Evolutionary conservation across 768 basidiomycete genomes (phyloP), one percentile per base, ranked within the genome.

Genomic region (Pleurotus tuber-regium): DNA sequence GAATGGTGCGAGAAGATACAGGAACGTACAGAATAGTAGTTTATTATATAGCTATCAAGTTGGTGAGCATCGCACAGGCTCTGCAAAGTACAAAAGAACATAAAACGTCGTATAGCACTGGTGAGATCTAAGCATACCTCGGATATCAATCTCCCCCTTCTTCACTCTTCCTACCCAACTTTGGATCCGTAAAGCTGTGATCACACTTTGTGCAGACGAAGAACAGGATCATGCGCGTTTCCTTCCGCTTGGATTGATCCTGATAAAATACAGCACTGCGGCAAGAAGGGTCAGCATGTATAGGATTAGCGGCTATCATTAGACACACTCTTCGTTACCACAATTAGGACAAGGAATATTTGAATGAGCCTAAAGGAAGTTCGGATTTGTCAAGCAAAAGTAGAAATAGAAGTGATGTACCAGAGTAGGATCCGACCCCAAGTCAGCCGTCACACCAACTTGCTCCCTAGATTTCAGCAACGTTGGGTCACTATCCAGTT

Each of bases 231-330:
- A 96, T 96, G 2, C 89, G 80, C 1, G 96, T 98, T 64, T 96
- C 92, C 61, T 92, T 92, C 50, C 96, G 86, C 65, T 96, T 95
- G 14, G 93, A 97, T 66, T 98, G 96, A 68, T 98, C 96, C 68
- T 98, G 96, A 67, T 89, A 98, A 64, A 90, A 83, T 4, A 98
- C 95, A 44, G 92, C 83, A 63, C 95, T 98, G 61, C n/a, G 55
- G 43, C 40, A 16, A 51, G 18, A 4, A 30, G 14, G 44, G 29
- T 31, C 40, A 18, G 25, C 14, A n/a, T n/a, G n/a, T 38, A 38
- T 11, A 16, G n/a, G 35, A 35, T 24, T 30, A 21, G 30, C 4
- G 23, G 9, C 50, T 35, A 30, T 24, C 19, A 38, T 28, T 39
- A 24, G n/a, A 73, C 87, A 59, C 64, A 93, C 92, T 93, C 91